phyloP scores from a whole-genome alignment of 2,329 filamentous ascomycete genomes.

The Paradendryphiella salina region DNA sequence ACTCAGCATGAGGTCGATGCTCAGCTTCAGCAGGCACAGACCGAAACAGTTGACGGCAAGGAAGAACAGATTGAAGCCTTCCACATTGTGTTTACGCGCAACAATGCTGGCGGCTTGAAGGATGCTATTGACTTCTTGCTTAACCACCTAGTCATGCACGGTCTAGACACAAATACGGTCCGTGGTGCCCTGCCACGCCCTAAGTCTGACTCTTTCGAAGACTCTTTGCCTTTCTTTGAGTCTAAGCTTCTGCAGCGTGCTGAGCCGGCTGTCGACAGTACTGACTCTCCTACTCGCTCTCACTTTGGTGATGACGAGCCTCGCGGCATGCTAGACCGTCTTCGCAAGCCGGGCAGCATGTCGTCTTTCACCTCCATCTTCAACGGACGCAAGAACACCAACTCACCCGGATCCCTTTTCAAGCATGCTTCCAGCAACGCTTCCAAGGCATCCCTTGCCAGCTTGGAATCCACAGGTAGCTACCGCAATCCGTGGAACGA shows the following conservation, averaged over 20 bases:
- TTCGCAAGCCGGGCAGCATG: conserved; percentile 93
- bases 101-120: conserved; percentile 92
- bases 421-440: conserved; percentile 83
- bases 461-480: conserved; percentile 92
- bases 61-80: conserved; percentile 52
- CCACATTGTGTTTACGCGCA: conserved; percentile 76
- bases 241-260: conserved; percentile 95
- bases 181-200: conserved; percentile 97
- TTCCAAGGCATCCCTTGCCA: conserved; percentile 93
- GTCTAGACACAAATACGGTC: conserved; percentile 80
- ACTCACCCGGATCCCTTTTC: conserved; percentile 77
- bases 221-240: conserved; percentile 94
- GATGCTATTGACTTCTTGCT: conserved; percentile 96
- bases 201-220: conserved; percentile 98
- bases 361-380: conserved; percentile 95
- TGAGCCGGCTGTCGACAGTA: conserved; percentile 71
- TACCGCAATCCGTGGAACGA: conserved; percentile 99
- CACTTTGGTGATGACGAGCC: conserved; percentile 85
- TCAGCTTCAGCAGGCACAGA: conserved; percentile 62
- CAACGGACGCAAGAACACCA: conserved; percentile 90
- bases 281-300: conserved; percentile 85
- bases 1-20: conserved; percentile 90
- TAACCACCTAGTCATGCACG: conserved; percentile 79
- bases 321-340: conserved; percentile 79
- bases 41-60: conserved; percentile 47